phyloP scores from a whole-genome alignment of 345 rosid species.

The Syzygium aqueum region DNA sequence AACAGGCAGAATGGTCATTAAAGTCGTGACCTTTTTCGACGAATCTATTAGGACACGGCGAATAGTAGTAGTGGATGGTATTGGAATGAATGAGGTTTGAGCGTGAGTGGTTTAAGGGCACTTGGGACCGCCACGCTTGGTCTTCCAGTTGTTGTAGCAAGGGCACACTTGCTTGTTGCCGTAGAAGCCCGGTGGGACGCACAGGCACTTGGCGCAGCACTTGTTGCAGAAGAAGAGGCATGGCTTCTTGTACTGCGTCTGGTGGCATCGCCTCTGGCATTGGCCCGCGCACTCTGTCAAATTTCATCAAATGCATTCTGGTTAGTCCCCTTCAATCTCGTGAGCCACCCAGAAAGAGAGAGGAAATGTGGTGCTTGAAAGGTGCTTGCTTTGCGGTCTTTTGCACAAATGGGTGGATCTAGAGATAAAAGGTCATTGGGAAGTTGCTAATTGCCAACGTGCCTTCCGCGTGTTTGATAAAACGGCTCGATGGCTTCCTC shows the following conservation, averaged over 20 bases:
- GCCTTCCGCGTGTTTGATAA: neutral
- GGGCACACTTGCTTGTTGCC: slow-evolving; percentile 63
- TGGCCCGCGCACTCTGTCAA: slow-evolving; percentile 32
- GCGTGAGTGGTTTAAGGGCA: slow-evolving; percentile 34
- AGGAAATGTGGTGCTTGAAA: neutral
- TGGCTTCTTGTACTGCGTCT: slow-evolving; percentile 55
- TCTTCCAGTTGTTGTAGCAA: slow-evolving; percentile 72
- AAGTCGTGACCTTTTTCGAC: neutral
- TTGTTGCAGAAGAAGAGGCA: slow-evolving; percentile 77
- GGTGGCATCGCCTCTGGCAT: slow-evolving; percentile 55
- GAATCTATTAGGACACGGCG: neutral
- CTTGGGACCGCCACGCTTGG: slow-evolving; percentile 60
- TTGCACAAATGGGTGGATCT: neutral
- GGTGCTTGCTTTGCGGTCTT: neutral
- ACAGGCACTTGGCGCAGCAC: slow-evolving; percentile 65
- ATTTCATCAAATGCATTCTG: neutral
- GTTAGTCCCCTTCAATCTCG: neutral
- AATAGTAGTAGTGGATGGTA: neutral
- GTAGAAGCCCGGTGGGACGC: slow-evolving; percentile 72
- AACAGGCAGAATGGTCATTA: neutral
- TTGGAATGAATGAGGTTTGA: neutral
- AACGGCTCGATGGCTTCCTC: neutral
- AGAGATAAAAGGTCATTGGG: neutral
- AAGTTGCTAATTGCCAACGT: neutral
- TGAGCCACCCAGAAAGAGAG: neutral